A percentile compares a stretch with the other conserved stretches of the same genome.
phyloP scores from a whole-genome alignment of 257 asterid genomes.

The Rehmannia glutinosa region DNA sequence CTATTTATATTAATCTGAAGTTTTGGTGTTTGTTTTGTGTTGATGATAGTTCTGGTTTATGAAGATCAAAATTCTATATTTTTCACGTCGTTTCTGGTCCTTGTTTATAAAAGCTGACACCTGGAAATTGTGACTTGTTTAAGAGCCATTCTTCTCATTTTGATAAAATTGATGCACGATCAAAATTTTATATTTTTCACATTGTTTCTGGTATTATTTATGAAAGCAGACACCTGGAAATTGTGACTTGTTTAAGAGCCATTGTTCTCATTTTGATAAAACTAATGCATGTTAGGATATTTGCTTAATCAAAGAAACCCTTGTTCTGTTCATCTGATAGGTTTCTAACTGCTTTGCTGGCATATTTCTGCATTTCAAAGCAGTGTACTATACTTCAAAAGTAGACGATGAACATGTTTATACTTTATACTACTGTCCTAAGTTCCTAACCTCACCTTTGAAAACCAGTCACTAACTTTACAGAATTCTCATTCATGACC shows the following conservation, averaged over 20 bases:
- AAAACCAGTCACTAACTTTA: not conserved
- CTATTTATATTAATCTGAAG: too few species aligned
- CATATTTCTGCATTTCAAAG: too few species aligned
- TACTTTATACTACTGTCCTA: too few species aligned
- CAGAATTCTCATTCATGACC: slow-evolving; percentile 1
- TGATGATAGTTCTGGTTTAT: not conserved
- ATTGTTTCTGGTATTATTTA: too few species aligned
- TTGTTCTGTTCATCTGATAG: too few species aligned
- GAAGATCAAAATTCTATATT: not conserved
- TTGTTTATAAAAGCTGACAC: too few species aligned
- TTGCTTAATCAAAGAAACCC: too few species aligned
- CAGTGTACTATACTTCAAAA: not conserved
- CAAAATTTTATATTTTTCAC: too few species aligned
- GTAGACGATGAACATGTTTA: not conserved
- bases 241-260: too few species aligned
- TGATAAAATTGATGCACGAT: too few species aligned
- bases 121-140: not conserved
- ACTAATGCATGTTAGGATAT: too few species aligned
- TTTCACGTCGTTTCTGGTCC: not conserved
- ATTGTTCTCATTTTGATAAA: not conserved
- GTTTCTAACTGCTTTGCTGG: too few species aligned
- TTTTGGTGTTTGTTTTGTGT: not conserved
- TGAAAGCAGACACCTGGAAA: not conserved
- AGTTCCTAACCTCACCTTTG: not conserved
- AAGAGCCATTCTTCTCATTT: not conserved